Base-by-base conservation (phyloP, 2,329 filamentous ascomycete genomes). In the Aspergillus jensenii region DNA sequence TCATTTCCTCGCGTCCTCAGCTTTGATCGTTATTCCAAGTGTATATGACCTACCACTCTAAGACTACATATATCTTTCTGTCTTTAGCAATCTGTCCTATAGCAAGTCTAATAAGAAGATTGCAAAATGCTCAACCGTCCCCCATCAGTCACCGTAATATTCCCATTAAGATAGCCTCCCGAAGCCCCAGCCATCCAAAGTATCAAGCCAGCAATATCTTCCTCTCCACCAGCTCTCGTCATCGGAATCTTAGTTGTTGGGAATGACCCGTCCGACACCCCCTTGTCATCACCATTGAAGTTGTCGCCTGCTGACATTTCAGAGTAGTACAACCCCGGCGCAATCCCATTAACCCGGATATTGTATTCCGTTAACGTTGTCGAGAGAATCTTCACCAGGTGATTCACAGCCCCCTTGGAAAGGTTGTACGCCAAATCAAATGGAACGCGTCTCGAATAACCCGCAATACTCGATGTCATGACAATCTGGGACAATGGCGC, bases 151-250 rank as follows among this genome's bases (percentile, higher is more conserved):
- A 89, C 73, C 47, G 89, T 73, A 15, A 86, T 79, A 59, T 81
- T 82, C 2, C 87, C 88, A 70, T 89, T 90, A 64, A 84, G 77
- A 69, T 88, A 90, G 3, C 83, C 84, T 1, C 88, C 88, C 3
- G 87, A 86, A 60, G 82, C 76, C 49, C 84, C 85, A 3, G 84
- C 84, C 68, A 90, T 76, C 76, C 86, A 90, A 51, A 91, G 69
- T 25, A 90, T 80, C 48, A 84, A 78, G 1, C 87, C 87, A 1
- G 81, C 84, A 78, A 90, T 84, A 66, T 89, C 87, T 63, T 84
- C 74, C 58, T 85, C 81, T 41, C 82, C 79, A 1, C 87, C 87
- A 60, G 83, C 79, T 46, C 87, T 78, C 41, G 81, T 81, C n/a
- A 86, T 73, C 0, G 87, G 87, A 44, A 87, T 78, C 51, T 78